phyloP scores from a whole-genome alignment of 1,284 basidiomycete genomes.

The Thelephora terrestris region DNA sequence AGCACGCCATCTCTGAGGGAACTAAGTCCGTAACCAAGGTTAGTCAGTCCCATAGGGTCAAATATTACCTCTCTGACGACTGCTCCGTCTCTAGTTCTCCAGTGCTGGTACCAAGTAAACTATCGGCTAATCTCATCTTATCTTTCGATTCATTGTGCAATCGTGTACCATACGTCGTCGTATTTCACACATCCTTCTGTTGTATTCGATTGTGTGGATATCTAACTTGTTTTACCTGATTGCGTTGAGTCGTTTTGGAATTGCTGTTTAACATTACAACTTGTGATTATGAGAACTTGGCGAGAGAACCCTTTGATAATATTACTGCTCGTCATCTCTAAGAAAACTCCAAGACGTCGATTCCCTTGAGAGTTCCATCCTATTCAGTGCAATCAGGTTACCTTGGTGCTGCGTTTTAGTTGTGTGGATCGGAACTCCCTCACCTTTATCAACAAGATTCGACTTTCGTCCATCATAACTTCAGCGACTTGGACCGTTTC shows the following conservation, averaged over 20 bases:
- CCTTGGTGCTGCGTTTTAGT: not conserved
- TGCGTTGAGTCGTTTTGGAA: no score
- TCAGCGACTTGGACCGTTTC: slow-evolving; percentile 36
- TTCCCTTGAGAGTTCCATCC: not conserved
- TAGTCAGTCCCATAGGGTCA: not conserved
- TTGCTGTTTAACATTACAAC: no score
- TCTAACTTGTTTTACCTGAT: no score
- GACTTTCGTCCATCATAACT: slow-evolving; percentile 45
- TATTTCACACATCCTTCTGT: no score
- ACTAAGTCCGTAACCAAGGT: slow-evolving; percentile 44
- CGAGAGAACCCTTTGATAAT: no score
- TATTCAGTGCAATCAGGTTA: not conserved
- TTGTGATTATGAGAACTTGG: no score
- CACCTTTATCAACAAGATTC: slow-evolving; percentile 37
- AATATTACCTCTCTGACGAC: slow-evolving; percentile 1
- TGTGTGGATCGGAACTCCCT: slow-evolving; percentile 6
- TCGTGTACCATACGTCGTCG: no score
- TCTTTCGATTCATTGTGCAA: not conserved
- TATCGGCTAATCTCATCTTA: not conserved
- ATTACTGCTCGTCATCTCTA: not conserved
- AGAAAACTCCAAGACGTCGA: not conserved
- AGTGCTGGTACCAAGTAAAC: slow-evolving; percentile 50
- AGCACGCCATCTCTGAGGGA: slow-evolving; percentile 74
- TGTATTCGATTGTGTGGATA: no score
- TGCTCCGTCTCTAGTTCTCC: slow-evolving; percentile 36